Evolutionary conservation across 2,329 filamentous ascomycete species (phyloP).

Genomic region (Mycosphaerella sp.): DNA sequence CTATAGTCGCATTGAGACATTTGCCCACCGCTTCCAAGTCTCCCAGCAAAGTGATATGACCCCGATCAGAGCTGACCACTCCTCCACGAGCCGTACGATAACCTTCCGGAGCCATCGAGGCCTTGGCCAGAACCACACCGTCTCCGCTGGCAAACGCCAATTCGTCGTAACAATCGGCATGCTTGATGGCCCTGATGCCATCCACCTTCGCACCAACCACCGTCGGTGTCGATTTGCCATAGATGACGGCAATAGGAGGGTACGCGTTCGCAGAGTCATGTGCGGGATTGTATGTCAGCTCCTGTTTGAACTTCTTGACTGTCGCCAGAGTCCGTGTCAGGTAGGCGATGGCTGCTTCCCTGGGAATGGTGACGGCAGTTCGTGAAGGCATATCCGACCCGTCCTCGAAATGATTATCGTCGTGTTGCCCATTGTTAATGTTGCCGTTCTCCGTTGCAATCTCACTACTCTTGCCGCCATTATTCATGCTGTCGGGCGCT

Average conservation of each 20-base stretch:
- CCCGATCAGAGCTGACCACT: constrained; percentile 70
- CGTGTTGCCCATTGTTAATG: constrained; percentile 23
- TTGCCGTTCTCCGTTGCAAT: constrained; percentile 40
- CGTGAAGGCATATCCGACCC: constrained; percentile 22
- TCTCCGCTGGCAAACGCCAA: constrained; percentile 82
- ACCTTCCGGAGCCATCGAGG: constrained; percentile 76
- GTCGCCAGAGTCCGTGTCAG: constrained; percentile 66
- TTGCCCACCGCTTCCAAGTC: constrained; percentile 74
- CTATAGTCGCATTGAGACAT: constrained; percentile 62
- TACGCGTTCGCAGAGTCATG: constrained; percentile 65
- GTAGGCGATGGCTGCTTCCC: constrained; percentile 56
- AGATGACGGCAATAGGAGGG: constrained; percentile 75
- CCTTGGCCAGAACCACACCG: constrained; percentile 77
- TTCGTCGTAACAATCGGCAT: constrained; percentile 75
- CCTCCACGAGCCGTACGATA: constrained; percentile 70
- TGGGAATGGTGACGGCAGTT: constrained; percentile 49
- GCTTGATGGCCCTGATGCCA: constrained; percentile 65
- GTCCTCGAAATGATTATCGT: constrained; percentile 5
- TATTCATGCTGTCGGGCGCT: constrained; percentile 22
- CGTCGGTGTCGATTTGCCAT: constrained; percentile 79
- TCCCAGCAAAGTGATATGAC: constrained; percentile 80
- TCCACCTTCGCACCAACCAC: constrained; percentile 73
- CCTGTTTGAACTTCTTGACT: constrained; percentile 67
- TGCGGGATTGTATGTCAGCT: constrained; percentile 56
- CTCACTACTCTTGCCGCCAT: constrained; percentile 24